Percentiles rank a stretch among this genome's conserved stretches.
phyloP scores from a whole-genome alignment of 805 yeast species.

The Saccharomycopsis fermentans region DNA sequence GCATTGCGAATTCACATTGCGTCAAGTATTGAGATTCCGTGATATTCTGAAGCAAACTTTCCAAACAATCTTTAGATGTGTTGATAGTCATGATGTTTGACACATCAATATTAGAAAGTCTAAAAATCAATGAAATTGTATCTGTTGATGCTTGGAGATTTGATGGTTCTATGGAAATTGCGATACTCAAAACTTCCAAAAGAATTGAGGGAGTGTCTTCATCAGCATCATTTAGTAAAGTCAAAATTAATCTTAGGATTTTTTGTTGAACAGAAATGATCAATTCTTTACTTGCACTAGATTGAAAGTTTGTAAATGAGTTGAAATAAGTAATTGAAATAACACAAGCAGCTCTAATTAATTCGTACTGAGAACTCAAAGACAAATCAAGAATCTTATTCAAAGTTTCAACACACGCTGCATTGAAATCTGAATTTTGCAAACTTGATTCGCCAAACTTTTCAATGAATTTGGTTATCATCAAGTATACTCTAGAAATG shows the following conservation, averaged over 20 bases:
- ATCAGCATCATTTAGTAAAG: slow-evolving; percentile 49
- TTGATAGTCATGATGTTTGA: slow-evolving; percentile 60
- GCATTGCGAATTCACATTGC: slow-evolving; percentile 44
- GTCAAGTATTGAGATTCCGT: slow-evolving; percentile 34
- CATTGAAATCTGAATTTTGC: slow-evolving; percentile 24
- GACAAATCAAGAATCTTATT: slow-evolving; percentile 9
- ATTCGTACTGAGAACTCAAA: not conserved
- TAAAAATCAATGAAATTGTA: slow-evolving; percentile 46
- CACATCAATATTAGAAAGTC: slow-evolving; percentile 61
- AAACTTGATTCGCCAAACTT: slow-evolving; percentile 31
- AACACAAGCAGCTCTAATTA: slow-evolving; percentile 28
- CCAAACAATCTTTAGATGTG: slow-evolving; percentile 53
- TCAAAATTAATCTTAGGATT: slow-evolving; percentile 30
- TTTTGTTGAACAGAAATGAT: slow-evolving; percentile 18
- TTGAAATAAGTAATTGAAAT: slow-evolving; percentile 45
- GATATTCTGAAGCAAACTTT: slow-evolving; percentile 42
- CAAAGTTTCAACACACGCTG: slow-evolving; percentile 23
- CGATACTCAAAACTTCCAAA: slow-evolving; percentile 56
- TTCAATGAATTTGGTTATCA: slow-evolving; percentile 48
- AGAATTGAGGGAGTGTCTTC: slow-evolving; percentile 74
- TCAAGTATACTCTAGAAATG: slow-evolving; percentile 37
- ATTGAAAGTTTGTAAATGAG: slow-evolving; percentile 27
- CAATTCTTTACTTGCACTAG: slow-evolving; percentile 18
- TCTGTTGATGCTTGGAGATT: slow-evolving; percentile 24
- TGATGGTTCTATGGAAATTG: slow-evolving; percentile 39